Conservation (phyloP, 2,329 filamentous ascomycete genomes). For the Torrubiella hemipterigena region DNA sequence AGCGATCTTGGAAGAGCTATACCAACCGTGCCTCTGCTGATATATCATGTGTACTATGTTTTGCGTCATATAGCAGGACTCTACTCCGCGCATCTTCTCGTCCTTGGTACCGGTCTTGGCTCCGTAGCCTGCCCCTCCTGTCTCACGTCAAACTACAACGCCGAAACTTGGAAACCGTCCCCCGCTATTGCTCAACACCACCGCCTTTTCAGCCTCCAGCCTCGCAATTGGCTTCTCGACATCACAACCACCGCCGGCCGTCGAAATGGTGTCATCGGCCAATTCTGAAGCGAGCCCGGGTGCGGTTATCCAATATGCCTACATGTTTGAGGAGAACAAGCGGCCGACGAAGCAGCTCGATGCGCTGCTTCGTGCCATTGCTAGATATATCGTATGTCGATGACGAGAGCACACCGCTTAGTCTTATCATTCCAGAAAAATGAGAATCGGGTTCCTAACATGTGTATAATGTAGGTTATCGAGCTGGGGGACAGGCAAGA, state of each 20-base stretch:
- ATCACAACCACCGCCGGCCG: background rate
- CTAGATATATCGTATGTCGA: constrained; percentile 53
- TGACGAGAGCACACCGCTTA: background rate
- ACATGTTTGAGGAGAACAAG: constrained; percentile 58
- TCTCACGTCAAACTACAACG: too few relatives aligned
- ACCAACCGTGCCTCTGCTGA: too few relatives aligned
- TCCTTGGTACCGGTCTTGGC: too few relatives aligned
- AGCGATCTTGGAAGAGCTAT: too few relatives aligned
- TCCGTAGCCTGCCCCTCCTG: too few relatives aligned
- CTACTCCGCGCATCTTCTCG: too few relatives aligned
- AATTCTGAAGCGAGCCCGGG: constrained; percentile 6
- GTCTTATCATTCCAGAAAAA: background rate
- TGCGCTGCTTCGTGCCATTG: constrained; percentile 56
- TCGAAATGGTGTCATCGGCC: constrained; percentile 14
- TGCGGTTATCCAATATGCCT: constrained; percentile 38
- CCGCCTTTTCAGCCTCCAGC: constrained; percentile 4
- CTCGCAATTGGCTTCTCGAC: too few relatives aligned
- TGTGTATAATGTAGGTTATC: constrained; percentile 31
- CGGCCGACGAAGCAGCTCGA: constrained; percentile 54
- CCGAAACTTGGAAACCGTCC: too few relatives aligned
- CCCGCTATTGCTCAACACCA: too few relatives aligned
- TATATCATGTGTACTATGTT: too few relatives aligned
- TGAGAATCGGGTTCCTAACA: too few relatives aligned
- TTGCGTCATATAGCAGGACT: too few relatives aligned
- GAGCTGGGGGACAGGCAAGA: constrained; percentile 46